Evolutionary conservation across 257 asterid genomes (phyloP).

Genomic region (Plantago elongata): DNA sequence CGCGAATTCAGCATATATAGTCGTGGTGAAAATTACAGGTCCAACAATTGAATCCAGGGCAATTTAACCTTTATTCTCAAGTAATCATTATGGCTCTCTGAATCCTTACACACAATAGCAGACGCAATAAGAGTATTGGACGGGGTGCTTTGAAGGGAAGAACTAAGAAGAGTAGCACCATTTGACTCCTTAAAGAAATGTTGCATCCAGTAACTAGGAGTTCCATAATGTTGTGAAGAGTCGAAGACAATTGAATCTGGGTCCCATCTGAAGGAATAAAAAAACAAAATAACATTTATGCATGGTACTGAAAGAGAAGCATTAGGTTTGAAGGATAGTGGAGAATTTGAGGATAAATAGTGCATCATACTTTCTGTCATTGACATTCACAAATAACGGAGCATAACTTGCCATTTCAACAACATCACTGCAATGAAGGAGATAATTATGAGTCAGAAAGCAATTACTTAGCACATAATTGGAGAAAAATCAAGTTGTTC

Average conservation of each 20-base stretch:
- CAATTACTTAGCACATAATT: too few species aligned
- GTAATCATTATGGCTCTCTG: slow-evolving; percentile 35
- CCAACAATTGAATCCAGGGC: not conserved
- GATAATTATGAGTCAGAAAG: not conserved
- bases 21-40: too few species aligned
- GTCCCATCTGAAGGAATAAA: slow-evolving; percentile 46
- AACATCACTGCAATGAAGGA: slow-evolving; percentile 46
- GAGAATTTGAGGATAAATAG: slow-evolving; percentile 7
- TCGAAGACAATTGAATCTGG: slow-evolving; percentile 93
- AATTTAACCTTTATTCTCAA: slow-evolving; percentile 59
- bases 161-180: slow-evolving; percentile 71
- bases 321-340: not conserved
- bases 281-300: not conserved
- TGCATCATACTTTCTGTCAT: slow-evolving; percentile 54
- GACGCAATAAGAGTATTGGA: slow-evolving; percentile 60
- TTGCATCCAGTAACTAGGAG: slow-evolving; percentile 99
- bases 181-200: slow-evolving; percentile 83
- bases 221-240: slow-evolving; percentile 67
- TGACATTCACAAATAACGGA: slow-evolving; percentile 69
- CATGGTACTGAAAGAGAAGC: not conserved
- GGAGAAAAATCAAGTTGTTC: too few species aligned
- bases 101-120: slow-evolving; percentile 59
- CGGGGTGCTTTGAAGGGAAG: slow-evolving; percentile 47
- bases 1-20: not conserved
- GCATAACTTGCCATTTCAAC: slow-evolving; percentile 94